Percentiles rank a stretch among this genome's conserved stretches.
phyloP scores from a whole-genome alignment of 148 eudicot genomes.

The Vaccinium corymbosum region DNA sequence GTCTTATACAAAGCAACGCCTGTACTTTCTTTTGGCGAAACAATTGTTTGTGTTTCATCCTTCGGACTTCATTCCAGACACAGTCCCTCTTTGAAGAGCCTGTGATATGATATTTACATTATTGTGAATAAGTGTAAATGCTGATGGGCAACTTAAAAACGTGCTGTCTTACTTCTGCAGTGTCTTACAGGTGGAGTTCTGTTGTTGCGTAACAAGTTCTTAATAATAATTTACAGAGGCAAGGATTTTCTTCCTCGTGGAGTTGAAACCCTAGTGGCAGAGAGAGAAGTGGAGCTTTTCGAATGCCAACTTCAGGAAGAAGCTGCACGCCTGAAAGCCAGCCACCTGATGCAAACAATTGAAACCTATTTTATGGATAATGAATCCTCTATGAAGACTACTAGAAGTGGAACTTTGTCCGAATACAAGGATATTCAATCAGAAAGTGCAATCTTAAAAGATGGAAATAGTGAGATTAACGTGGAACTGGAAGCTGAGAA shows the following conservation, averaged over 20 bases:
- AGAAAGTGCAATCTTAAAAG: conserved; percentile 24
- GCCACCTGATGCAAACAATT: conserved; percentile 16
- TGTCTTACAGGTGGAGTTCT: conserved; percentile 90
- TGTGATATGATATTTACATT: neutral
- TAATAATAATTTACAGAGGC: conserved; percentile 85
- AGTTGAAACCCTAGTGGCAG: conserved; percentile 55
- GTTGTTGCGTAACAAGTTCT: conserved; percentile 88
- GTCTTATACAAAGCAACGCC: neutral
- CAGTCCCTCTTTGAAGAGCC: neutral
- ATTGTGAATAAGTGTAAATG: neutral
- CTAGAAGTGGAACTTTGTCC: conserved; percentile 57
- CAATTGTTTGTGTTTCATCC: neutral
- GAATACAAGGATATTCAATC: conserved; percentile 60
- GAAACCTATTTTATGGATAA: conserved; percentile 28
- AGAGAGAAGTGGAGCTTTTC: conserved; percentile 64
- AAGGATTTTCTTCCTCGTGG: conserved; percentile 71
- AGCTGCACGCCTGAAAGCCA: conserved; percentile 54
- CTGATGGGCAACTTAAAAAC: neutral
- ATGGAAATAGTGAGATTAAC: conserved; percentile 29
- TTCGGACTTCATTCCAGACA: neutral
- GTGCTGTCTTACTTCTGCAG: conserved; percentile 43
- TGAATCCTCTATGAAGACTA: conserved; percentile 28
- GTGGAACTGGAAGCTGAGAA: conserved; percentile 57
- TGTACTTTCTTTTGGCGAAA: neutral
- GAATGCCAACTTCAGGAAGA: conserved; percentile 76